phyloP scores from a whole-genome alignment of 495 filamentous ascomycete species.

The Astrocystis sublimbata region DNA sequence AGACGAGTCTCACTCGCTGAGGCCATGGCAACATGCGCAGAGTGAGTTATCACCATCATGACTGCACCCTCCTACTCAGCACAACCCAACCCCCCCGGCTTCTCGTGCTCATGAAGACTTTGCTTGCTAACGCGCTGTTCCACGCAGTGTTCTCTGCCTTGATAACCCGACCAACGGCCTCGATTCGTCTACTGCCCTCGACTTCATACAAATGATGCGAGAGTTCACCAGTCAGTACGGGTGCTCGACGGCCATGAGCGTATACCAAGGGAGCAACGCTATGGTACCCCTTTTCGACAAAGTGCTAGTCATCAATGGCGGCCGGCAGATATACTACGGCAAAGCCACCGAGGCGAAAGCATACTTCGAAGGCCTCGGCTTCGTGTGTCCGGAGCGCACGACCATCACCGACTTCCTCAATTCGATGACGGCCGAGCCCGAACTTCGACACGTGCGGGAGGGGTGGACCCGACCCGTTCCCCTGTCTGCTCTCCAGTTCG shows the following conservation, averaged over 20 bases:
- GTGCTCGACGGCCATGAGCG: conserved; percentile 60
- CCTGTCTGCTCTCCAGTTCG: conserved; percentile 60
- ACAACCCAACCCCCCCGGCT: no score
- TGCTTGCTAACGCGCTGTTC: no score
- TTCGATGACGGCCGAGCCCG: conserved; percentile 57
- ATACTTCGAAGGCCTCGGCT: conserved; percentile 65
- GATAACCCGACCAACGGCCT: conserved; percentile 55
- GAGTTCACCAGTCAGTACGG: conserved; percentile 58
- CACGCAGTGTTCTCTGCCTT: conserved; percentile 42
- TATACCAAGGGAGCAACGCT: conserved; percentile 71
- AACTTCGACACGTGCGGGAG: conserved; percentile 3
- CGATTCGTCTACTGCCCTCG: conserved; percentile 51
- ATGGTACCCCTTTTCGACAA: conserved; percentile 68
- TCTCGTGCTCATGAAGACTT: no score
- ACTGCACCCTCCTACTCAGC: not conserved
- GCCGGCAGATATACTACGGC: conserved; percentile 67
- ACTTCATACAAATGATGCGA: conserved; percentile 50
- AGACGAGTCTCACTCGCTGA: conserved; percentile 60
- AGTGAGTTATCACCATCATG: conserved; percentile 8
- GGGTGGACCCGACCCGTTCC: conserved; percentile 57
- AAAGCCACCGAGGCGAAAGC: conserved; percentile 52
- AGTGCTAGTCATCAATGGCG: conserved; percentile 65
- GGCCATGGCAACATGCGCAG: conserved; percentile 52
- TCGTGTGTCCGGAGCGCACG: conserved; percentile 64
- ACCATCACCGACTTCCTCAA: conserved; percentile 78